A percentile compares a stretch with the other conserved stretches of the same genome.
Conservation (phyloP, 345 rosid species). For the Linum lewisii region DNA sequence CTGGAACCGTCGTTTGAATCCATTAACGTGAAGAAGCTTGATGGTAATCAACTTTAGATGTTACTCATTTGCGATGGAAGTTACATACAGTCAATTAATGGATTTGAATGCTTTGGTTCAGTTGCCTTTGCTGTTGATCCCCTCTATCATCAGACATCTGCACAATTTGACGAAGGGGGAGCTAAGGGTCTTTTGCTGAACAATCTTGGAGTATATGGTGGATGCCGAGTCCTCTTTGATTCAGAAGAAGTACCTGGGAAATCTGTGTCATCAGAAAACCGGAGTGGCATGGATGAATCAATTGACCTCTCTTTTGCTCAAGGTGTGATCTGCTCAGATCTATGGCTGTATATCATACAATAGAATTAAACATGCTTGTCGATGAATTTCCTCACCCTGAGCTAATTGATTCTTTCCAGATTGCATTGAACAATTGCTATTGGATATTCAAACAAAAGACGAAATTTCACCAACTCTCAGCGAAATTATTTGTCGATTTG, state of each 20-base stretch:
- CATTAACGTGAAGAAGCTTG: slow-evolving; percentile 81
- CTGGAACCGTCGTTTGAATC: slow-evolving; percentile 76
- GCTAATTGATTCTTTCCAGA: slow-evolving; percentile 33
- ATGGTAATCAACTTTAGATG: slow-evolving; percentile 40
- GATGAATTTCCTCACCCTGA: background rate
- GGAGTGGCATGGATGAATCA: slow-evolving; percentile 36
- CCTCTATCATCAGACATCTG: slow-evolving; percentile 91
- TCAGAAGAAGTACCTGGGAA: slow-evolving; percentile 83
- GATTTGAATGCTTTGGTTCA: slow-evolving; percentile 23
- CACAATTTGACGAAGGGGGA: slow-evolving; percentile 98
- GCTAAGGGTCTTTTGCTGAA: slow-evolving; percentile 80
- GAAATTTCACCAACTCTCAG: slow-evolving; percentile 76
- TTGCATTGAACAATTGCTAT: slow-evolving; percentile 56
- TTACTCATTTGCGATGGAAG: slow-evolving; percentile 10
- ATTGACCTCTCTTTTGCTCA: slow-evolving; percentile 66
- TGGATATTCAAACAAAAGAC: slow-evolving; percentile 44
- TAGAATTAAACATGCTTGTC: too few species aligned
- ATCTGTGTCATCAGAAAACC: slow-evolving; percentile 36
- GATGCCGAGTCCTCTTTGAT: slow-evolving; percentile 87
- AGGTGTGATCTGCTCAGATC: slow-evolving; percentile 34
- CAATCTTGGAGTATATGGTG: slow-evolving; percentile 84
- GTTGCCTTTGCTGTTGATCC: slow-evolving; percentile 97
- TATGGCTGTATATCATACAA: slow-evolving; percentile 10
- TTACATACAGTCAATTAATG: slow-evolving; percentile 14
- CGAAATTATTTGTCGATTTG: slow-evolving; percentile 51